These are phyloP conservation scores for Bauhinia variegata DNA, from an alignment of 306 rosid genomes.

Conservation along the genomic window DNA sequence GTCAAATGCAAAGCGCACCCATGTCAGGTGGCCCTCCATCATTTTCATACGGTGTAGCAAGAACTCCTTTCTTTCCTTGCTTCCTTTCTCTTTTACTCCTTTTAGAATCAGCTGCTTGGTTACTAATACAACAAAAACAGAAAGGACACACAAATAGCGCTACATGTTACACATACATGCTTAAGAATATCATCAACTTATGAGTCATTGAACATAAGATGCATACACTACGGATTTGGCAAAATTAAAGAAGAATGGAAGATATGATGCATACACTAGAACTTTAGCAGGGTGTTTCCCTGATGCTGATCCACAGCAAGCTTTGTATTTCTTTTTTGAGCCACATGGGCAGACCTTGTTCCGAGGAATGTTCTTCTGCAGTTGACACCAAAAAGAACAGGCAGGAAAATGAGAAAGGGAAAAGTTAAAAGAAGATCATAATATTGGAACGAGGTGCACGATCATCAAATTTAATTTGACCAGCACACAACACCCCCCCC, in stretches of 20 bases:
- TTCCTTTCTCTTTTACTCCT: constrained; percentile 58
- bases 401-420: constrained; percentile 25
- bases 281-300: constrained; percentile 58
- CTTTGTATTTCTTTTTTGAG: constrained; percentile 77
- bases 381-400: constrained; percentile 24
- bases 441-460: constrained; percentile 10
- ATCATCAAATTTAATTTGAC: constrained; percentile 23
- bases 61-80: constrained; percentile 57
- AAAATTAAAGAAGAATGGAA: constrained; percentile 6
- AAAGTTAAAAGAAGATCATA: constrained; percentile 12
- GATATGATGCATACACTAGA: constrained; percentile 52
- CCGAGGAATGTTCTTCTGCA: not conserved
- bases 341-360: constrained; percentile 62
- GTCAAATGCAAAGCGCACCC: constrained; percentile 88
- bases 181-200: constrained; percentile 13
- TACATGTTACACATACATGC: constrained; percentile 6
- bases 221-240: not conserved
- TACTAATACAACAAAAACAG: constrained; percentile 52
- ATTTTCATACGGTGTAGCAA: constrained; percentile 38
- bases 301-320: constrained; percentile 68
- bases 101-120: constrained; percentile 55
- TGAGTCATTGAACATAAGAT: constrained; percentile 22
- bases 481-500: not conserved
- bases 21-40: constrained; percentile 64
- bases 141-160: constrained; percentile 18